These are phyloP conservation scores for Phytophthora multivora DNA, from an alignment of 352 stramenopile genomes.

Conservation along the genomic window DNA sequence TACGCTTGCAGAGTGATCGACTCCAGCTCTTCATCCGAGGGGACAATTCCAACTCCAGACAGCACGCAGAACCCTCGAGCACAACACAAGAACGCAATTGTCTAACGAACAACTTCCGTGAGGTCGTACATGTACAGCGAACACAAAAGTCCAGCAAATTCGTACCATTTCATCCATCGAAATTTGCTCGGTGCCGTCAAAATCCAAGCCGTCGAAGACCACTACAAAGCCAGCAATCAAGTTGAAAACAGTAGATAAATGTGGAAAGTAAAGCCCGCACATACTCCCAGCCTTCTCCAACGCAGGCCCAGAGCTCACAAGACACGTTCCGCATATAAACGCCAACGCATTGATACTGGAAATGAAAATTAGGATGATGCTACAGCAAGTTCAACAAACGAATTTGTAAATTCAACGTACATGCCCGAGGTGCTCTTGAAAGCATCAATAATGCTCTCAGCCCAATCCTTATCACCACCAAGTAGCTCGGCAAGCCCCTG, in stretches of 20 bases:
- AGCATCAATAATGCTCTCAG: slow-evolving; percentile 55
- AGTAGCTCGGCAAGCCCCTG: slow-evolving; percentile 54
- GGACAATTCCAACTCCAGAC: slow-evolving; percentile 44
- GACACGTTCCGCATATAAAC: slow-evolving; percentile 61
- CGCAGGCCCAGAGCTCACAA: slow-evolving; percentile 47
- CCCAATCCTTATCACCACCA: slow-evolving; percentile 55
- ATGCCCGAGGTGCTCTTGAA: slow-evolving; percentile 69
- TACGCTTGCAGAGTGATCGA: slow-evolving; percentile 60
- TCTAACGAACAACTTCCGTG: slow-evolving; percentile 33
- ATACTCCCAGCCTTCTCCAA: slow-evolving; percentile 62
- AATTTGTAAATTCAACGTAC: slow-evolving; percentile 34
- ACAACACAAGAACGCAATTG: slow-evolving; percentile 66
- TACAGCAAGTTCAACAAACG: not conserved
- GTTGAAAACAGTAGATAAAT: not conserved
- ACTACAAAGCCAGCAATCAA: slow-evolving; percentile 33
- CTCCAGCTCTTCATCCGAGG: slow-evolving; percentile 67
- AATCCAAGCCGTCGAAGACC: slow-evolving; percentile 78
- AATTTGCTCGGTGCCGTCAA: slow-evolving; percentile 71
- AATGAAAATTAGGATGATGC: not conserved
- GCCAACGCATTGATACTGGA: slow-evolving; percentile 60
- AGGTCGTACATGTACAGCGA: not conserved
- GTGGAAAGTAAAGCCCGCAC: not conserved
- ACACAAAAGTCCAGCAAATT: not conserved
- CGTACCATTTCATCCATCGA: slow-evolving; percentile 81
- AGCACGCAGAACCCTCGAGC: slow-evolving; percentile 59